Conservation (phyloP, 306 rosid species). For the Cicer chorassanicum region DNA sequence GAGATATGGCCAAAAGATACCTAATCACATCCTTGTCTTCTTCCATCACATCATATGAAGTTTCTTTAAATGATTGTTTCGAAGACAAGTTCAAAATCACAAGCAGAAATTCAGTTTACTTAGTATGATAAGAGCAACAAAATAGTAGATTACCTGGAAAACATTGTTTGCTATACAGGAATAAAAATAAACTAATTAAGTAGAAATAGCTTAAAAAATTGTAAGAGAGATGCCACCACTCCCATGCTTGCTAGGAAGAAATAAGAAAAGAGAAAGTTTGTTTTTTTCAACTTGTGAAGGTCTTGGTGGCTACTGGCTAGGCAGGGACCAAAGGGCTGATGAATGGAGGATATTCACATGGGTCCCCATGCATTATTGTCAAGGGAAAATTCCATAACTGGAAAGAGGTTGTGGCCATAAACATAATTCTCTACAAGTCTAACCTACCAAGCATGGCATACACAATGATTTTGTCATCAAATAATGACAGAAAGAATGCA, state of each 20-base stretch:
- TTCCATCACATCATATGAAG: constrained; percentile 16
- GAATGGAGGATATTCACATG: constrained; percentile 15
- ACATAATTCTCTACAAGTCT: constrained; percentile 8
- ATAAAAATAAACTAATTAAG: constrained; percentile 25
- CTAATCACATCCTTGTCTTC: constrained; percentile 9
- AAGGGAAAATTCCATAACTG: constrained; percentile 3
- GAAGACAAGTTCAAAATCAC: constrained; percentile 29
- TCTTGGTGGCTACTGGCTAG: background rate
- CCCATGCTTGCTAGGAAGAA: constrained; percentile 8
- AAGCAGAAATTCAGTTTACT: constrained; percentile 19
- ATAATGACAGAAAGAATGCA: constrained; percentile 32
- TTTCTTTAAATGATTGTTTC: constrained; percentile 23
- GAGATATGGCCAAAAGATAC: background rate
- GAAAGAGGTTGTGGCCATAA: constrained; percentile 17
- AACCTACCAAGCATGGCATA: constrained; percentile 26
- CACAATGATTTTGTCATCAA: constrained; percentile 15
- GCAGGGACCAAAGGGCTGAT: constrained; percentile 16
- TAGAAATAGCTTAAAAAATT: constrained; percentile 26
- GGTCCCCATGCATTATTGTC: constrained; percentile 15
- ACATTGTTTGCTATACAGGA: constrained; percentile 17
- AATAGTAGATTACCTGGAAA: constrained; percentile 9
- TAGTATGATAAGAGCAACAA: constrained; percentile 5
- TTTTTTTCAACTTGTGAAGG: constrained; percentile 25
- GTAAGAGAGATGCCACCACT: constrained; percentile 16
- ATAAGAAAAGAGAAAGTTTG: constrained; percentile 7